A percentile compares a stretch with the other conserved stretches of the same genome.
Evolutionary conservation across 306 rosid genomes (phyloP).

Genomic region (Crataegus laevigata): DNA sequence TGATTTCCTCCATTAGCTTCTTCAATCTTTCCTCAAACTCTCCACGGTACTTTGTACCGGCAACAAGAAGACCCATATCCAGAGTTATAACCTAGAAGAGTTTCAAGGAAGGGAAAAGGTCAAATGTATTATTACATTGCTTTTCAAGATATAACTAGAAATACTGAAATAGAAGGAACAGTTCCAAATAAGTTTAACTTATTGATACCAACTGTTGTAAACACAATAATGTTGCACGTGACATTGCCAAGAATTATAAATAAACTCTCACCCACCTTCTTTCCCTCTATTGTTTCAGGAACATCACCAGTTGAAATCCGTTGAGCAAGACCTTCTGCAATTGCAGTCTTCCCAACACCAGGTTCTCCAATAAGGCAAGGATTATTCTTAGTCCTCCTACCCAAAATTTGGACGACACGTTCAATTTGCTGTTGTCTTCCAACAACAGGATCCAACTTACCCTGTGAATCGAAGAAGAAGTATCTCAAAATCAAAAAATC

Average conservation of each 20-base stretch:
- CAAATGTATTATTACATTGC: background rate
- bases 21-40: conserved; percentile 94
- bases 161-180: background rate
- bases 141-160: background rate
- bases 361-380: conserved; percentile 98
- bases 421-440: conserved; percentile 95
- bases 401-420: conserved; percentile 89
- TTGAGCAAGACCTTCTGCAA: conserved; percentile 96
- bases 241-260: background rate
- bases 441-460: conserved; percentile 91
- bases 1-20: conserved; percentile 95
- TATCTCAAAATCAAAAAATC: background rate
- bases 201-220: background rate
- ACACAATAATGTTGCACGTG: background rate
- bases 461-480: conserved; percentile 34
- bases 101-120: background rate
- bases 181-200: background rate
- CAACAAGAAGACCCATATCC: conserved; percentile 97
- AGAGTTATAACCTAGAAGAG: conserved; percentile 73
- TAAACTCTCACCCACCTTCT: conserved; percentile 48
- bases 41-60: conserved; percentile 98
- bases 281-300: conserved; percentile 96
- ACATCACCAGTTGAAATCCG: conserved; percentile 89
- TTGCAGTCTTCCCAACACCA: conserved; percentile 97
- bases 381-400: conserved; percentile 86